Conservation (phyloP, 2,329 filamentous ascomycete species). For the Elsinoe fawcettii region DNA sequence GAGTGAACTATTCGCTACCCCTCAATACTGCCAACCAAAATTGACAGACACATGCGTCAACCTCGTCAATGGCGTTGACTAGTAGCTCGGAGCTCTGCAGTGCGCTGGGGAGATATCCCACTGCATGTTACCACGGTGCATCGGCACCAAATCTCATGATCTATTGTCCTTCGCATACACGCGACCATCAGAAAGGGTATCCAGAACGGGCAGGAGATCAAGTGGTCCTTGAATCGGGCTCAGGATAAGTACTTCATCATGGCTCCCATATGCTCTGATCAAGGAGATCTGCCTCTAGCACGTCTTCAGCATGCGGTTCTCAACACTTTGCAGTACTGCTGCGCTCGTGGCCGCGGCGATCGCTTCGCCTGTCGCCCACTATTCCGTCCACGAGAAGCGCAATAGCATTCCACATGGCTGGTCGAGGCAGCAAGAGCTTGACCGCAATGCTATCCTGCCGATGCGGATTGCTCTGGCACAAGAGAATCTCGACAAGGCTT, state of each 20-base stretch:
- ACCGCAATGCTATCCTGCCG: slow-evolving; percentile 26
- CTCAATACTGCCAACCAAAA: background rate
- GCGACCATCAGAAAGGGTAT: background rate
- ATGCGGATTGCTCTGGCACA: slow-evolving; percentile 31
- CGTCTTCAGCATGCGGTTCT: slow-evolving; percentile 21
- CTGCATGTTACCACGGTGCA: background rate
- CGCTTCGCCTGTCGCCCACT: slow-evolving; percentile 22
- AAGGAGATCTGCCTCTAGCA: background rate
- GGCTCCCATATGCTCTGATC: background rate
- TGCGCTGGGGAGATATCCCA: background rate
- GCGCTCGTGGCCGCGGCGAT: slow-evolving; percentile 19
- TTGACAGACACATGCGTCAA: background rate
- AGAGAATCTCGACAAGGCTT: slow-evolving; percentile 28
- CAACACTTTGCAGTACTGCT: slow-evolving; percentile 18
- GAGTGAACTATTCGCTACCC: background rate
- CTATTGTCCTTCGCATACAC: background rate
- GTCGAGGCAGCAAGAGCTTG: slow-evolving; percentile 24
- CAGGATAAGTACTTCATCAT: background rate
- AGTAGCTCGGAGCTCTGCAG: background rate
- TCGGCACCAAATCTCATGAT: background rate
- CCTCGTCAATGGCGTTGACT: slow-evolving; percentile 2
- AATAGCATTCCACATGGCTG: slow-evolving; percentile 24
- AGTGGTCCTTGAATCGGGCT: background rate
- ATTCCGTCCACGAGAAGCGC: slow-evolving; percentile 29
- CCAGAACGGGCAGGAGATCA: background rate